These are phyloP conservation scores for Aegilops tauschii DNA, from an alignment of 176 grass and related monocot species.

Conservation along the genomic window DNA sequence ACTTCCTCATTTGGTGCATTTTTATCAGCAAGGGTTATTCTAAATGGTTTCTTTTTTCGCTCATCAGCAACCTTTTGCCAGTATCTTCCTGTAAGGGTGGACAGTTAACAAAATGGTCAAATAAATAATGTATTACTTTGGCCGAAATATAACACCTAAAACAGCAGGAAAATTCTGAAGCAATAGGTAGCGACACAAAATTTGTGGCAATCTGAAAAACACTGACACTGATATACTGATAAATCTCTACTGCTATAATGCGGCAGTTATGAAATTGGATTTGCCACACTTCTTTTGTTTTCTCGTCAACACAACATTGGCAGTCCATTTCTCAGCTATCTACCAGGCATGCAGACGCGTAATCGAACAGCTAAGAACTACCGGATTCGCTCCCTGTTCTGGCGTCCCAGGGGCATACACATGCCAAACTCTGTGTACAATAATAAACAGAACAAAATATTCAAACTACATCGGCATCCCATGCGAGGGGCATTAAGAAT, in stretches of 20 bases:
- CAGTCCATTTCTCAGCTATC: not conserved
- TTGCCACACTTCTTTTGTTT: not conserved
- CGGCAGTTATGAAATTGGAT: not conserved
- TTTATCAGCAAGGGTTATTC: constrained; percentile 98
- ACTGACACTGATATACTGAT: not conserved
- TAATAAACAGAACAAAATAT: not conserved
- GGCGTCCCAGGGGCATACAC: not conserved
- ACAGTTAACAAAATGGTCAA: constrained; percentile 13
- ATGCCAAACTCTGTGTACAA: not conserved
- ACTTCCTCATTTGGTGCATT: constrained; percentile 99
- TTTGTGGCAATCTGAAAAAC: constrained; percentile 1
- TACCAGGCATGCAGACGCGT: not conserved
- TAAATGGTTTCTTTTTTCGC: constrained; percentile 76
- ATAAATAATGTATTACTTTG: not conserved
- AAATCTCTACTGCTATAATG: not conserved
- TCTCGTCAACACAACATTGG: not conserved
- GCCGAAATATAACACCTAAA: not conserved
- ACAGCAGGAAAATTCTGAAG: not conserved
- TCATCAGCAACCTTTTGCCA: constrained; percentile 92
- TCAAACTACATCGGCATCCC: not conserved
- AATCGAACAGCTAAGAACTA: not conserved
- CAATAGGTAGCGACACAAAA: not conserved
- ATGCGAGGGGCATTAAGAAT: not conserved
- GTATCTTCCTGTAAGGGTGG: constrained; percentile 71
- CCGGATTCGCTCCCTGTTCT: not conserved